phyloP scores from a whole-genome alignment of 371 early-diverging fungal genomes.

The Mortierella polycephala region DNA sequence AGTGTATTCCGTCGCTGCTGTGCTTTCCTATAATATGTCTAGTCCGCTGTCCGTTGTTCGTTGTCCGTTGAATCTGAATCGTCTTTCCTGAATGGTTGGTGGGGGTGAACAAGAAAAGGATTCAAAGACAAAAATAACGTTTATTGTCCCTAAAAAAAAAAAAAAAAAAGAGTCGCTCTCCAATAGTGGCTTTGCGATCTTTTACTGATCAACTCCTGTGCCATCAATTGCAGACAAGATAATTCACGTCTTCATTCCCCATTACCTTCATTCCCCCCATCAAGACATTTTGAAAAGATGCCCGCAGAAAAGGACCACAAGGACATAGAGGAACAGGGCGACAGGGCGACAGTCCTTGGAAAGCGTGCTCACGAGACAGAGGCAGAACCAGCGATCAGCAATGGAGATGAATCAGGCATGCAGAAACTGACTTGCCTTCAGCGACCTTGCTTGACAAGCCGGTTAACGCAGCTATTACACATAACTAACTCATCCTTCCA shows the following conservation, averaged over 20 bases:
- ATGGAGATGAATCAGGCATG: conserved; percentile 46
- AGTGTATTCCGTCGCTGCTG: too few relatives aligned
- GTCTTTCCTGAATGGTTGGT: neutral
- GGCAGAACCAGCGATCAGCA: conserved; percentile 2
- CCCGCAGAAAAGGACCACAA: conserved; percentile 37
- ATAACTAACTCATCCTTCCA: neutral
- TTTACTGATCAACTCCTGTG: too few relatives aligned
- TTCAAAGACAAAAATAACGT: neutral
- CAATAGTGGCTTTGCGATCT: conserved; percentile 23
- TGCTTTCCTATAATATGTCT: too few relatives aligned
- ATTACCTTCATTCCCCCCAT: neutral
- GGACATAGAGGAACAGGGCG: conserved; percentile 5
- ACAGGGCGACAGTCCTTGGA: conserved; percentile 21
- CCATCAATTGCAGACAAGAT: too few relatives aligned
- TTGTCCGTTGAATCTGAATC: neutral
- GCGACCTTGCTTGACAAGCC: neutral
- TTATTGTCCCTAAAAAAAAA: neutral
- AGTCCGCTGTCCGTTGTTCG: neutral
- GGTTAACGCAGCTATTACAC: neutral
- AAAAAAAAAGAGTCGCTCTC: neutral
- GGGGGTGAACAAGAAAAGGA: too few relatives aligned
- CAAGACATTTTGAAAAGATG: conserved; percentile 5
- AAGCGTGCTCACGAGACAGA: conserved; percentile 37
- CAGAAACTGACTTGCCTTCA: neutral
- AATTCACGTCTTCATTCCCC: neutral